Percentiles rank a stretch among this genome's conserved stretches.
Conservation (phyloP, 345 rosid species). For the Citrus mangshanensis region DNA sequence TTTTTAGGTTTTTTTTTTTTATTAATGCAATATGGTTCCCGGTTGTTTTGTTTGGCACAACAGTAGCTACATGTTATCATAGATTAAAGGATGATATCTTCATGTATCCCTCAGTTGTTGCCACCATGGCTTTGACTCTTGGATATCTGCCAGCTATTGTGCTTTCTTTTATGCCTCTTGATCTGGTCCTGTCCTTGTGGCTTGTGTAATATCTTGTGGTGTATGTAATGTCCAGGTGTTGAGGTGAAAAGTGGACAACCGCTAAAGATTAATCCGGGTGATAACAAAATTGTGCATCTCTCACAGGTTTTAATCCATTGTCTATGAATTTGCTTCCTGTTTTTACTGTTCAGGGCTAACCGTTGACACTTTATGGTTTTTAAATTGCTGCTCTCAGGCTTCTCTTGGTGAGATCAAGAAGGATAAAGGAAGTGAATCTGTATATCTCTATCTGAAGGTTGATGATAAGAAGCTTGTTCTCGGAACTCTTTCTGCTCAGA, state of each 20-base stretch:
- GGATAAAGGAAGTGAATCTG: conserved; percentile 36
- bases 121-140: not conserved
- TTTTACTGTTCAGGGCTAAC: not conserved
- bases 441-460: conserved; percentile 32
- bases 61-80: not conserved
- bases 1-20: not conserved
- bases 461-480: conserved; percentile 48
- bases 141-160: not conserved
- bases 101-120: not conserved
- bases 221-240: conserved; percentile 39
- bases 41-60: not conserved
- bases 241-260: conserved; percentile 54
- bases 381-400: conserved; percentile 34
- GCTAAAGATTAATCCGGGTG: conserved; percentile 32
- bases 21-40: not conserved
- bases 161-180: not conserved
- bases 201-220: not conserved
- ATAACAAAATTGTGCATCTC: conserved; percentile 43
- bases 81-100: not conserved
- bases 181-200: not conserved
- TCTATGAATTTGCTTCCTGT: not conserved
- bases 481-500: conserved; percentile 61
- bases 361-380: not conserved
- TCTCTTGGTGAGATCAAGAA: conserved; percentile 59
- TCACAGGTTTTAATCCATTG: conserved; percentile 46